Base-by-base conservation (phyloP, 169 alveolate genomes). In the Cryptosporidium bovis region DNA sequence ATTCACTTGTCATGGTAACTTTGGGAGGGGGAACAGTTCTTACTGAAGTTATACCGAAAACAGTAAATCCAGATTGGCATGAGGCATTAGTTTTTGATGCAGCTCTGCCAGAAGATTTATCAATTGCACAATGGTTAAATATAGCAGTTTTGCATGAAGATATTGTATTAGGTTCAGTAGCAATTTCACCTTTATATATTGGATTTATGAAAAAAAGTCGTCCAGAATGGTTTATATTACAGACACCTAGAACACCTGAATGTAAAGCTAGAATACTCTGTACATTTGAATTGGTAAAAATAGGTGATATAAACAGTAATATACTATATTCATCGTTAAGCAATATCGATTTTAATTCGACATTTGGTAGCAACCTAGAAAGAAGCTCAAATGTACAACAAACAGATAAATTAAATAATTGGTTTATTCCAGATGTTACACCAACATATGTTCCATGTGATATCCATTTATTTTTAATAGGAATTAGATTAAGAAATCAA, bases 1-100 rank as follows among this genome's bases (percentile, higher is more conserved):
- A 77, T 62, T 62, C 87, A 16, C 33, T 77, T 40, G 87, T 77
- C 8, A 77, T 77, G 87, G 87, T 77, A 24, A 77, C 87, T 46
- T 44, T 77, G 5, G 87, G 87, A 2, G 87, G 87, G 36, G 87
- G 87, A 27, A 77, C 87, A 1, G 87, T 77, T 62, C 64, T 77
- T 58, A 77, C 87, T 24, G 87, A 77, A 60, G 51, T 77, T 62
- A 77, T 77, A 51, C 87, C 87, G 13, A 77, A 77, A 20, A 77
- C 87, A 6, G 87, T 77, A 12, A 77, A 77, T 62, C 87, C 87
- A 40, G 87, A 77, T 62, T 77, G 87, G 87, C 87, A 77, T 62
- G 87, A 77, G 36, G 87, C 87, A 44, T 31, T 77, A 44, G 71
- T 77, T 60, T 77, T 77, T 77, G 87, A 77, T 77, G 87, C 87